Evolutionary conservation across 2,329 filamentous ascomycete species (phyloP).

Genomic region (Huntiella savannae): DNA sequence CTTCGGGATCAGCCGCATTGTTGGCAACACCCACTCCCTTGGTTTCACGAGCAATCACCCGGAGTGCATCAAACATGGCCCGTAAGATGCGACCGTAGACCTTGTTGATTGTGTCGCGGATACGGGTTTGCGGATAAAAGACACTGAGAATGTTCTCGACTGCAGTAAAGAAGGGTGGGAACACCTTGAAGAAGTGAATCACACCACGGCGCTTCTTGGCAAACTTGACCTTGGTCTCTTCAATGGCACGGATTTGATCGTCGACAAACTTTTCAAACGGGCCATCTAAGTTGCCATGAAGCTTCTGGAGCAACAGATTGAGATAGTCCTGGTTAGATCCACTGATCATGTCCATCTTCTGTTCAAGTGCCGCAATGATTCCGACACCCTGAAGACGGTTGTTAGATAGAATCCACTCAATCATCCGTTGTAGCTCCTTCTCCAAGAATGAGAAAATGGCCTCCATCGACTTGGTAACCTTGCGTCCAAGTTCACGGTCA

Average conservation of each 20-base stretch:
- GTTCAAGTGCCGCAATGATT: conserved; percentile 62
- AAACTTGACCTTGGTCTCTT: conserved; percentile 87
- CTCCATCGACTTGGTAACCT: conserved; percentile 75
- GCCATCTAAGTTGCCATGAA: conserved; percentile 54
- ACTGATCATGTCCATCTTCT: conserved; percentile 57
- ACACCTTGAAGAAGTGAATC: conserved; percentile 84
- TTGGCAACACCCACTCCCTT: conserved; percentile 27
- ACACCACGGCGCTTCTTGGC: conserved; percentile 97
- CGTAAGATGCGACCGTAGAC: conserved; percentile 80
- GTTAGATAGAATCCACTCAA: conserved; percentile 64
- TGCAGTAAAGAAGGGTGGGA: conserved; percentile 66
- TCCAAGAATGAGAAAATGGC: conserved; percentile 70
- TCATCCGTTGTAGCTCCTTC: conserved; percentile 54
- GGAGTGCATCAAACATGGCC: conserved; percentile 92
- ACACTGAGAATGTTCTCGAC: conserved; percentile 66
- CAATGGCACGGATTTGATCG: conserved; percentile 84
- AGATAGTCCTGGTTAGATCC: conserved; percentile 91
- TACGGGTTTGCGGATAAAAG: conserved; percentile 30
- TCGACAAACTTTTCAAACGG: conserved; percentile 81
- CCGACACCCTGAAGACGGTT: conserved; percentile 83
- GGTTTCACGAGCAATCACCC: conserved; percentile 70
- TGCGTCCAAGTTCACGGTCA: conserved; percentile 67
- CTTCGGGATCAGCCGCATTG: conserved; percentile 44
- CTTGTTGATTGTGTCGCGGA: conserved; percentile 63
- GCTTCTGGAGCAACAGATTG: conserved; percentile 56